phyloP scores from a whole-genome alignment of 208 protist species.

The Sergeia podlipaevii region DNA sequence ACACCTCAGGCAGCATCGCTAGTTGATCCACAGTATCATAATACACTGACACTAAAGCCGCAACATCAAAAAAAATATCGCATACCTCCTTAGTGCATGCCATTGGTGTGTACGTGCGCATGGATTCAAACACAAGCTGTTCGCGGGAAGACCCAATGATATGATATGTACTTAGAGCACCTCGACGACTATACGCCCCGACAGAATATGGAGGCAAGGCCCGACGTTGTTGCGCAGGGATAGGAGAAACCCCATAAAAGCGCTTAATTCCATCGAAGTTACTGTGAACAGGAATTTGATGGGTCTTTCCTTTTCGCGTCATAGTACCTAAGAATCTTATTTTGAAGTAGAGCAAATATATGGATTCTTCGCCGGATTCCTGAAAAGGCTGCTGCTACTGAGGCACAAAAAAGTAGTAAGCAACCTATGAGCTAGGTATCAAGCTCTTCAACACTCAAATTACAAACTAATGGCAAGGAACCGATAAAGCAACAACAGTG shows the following conservation, averaged over 20 bases:
- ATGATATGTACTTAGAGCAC: slow-evolving; percentile 52
- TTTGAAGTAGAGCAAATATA: too few relatives aligned
- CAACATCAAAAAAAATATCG: slow-evolving; percentile 64
- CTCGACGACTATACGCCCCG: slow-evolving; percentile 64
- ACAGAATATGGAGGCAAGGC: slow-evolving; percentile 53
- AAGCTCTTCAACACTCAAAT: too few relatives aligned
- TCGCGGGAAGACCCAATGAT: slow-evolving; percentile 62
- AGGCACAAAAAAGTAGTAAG: too few relatives aligned
- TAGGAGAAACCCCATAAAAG: slow-evolving; percentile 57
- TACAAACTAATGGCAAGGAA: too few relatives aligned
- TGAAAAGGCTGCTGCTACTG: too few relatives aligned
- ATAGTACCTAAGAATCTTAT: too few relatives aligned
- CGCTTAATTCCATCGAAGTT: slow-evolving; percentile 78
- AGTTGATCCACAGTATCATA: slow-evolving; percentile 74
- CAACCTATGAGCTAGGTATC: too few relatives aligned
- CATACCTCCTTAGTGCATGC: slow-evolving; percentile 67
- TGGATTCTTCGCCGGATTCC: too few relatives aligned
- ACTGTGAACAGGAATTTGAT: slow-evolving; percentile 37
- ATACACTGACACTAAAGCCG: slow-evolving; percentile 72
- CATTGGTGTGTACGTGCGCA: slow-evolving; percentile 62
- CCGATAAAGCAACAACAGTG: too few relatives aligned
- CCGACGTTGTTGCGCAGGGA: slow-evolving; percentile 33
- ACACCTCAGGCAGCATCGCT: slow-evolving; percentile 24
- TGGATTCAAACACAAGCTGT: slow-evolving; percentile 64
- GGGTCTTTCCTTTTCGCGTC: slow-evolving; percentile 28